Evolutionary conservation across 2,329 filamentous ascomycete species (phyloP).

Genomic region (Didymella arachidicola): DNA sequence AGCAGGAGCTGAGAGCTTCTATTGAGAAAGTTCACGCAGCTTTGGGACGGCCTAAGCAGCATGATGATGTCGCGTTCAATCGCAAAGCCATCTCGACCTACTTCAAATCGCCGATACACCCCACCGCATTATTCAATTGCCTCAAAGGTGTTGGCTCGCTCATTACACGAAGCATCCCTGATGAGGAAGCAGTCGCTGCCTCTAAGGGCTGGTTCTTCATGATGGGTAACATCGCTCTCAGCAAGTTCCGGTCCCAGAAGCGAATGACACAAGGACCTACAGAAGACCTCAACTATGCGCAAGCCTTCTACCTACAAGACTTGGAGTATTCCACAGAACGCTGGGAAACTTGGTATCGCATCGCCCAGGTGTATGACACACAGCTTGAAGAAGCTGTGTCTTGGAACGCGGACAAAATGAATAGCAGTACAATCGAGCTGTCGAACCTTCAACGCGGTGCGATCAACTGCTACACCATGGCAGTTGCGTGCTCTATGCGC

Average conservation of each 20-base stretch:
- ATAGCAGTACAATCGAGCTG: slow-evolving; percentile 78
- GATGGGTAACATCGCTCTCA: slow-evolving; percentile 85
- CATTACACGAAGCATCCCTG: slow-evolving; percentile 58
- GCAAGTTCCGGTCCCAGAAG: slow-evolving; percentile 83
- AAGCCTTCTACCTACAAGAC: slow-evolving; percentile 80
- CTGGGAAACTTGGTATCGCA: slow-evolving; percentile 91
- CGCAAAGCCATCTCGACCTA: slow-evolving; percentile 81
- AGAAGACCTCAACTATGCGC: slow-evolving; percentile 82
- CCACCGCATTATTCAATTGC: slow-evolving; percentile 79
- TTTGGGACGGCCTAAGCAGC: slow-evolving; percentile 78
- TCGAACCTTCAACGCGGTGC: slow-evolving; percentile 78
- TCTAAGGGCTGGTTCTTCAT: slow-evolving; percentile 91
- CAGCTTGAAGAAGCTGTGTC: slow-evolving; percentile 86
- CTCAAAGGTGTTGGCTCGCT: slow-evolving; percentile 74
- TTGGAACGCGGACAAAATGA: slow-evolving; percentile 91
- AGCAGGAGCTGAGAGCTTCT: slow-evolving; percentile 86
- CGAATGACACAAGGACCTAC: slow-evolving; percentile 79
- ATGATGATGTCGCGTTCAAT: slow-evolving; percentile 85
- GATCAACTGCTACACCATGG: slow-evolving; percentile 80
- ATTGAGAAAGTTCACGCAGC: slow-evolving; percentile 94
- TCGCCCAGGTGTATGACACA: slow-evolving; percentile 86
- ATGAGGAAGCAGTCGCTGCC: slow-evolving; percentile 74
- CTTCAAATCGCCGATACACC: slow-evolving; percentile 83
- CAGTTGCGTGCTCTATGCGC: slow-evolving; percentile 67
- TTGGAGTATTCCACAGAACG: slow-evolving; percentile 80